These are phyloP conservation scores for Cyphellophora attinorum DNA, from an alignment of 2,329 filamentous ascomycete genomes.

Conservation along the genomic window DNA sequence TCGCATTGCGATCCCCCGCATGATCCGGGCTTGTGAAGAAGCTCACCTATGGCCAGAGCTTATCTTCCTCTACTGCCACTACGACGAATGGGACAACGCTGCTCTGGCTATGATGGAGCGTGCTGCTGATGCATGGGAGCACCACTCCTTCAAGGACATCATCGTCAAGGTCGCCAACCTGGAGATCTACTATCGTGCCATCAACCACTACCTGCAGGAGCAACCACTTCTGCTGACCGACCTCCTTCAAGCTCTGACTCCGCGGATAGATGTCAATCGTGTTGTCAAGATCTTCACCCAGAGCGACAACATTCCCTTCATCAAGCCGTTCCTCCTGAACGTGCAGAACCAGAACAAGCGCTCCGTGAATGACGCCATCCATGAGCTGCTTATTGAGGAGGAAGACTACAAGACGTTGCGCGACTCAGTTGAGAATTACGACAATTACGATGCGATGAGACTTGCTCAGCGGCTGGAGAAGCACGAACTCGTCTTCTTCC, in stretches of 20 bases:
- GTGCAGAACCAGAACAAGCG: slow-evolving; percentile 98
- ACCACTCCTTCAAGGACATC: slow-evolving; percentile 99
- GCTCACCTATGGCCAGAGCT: slow-evolving; percentile 95
- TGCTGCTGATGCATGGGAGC: slow-evolving; percentile 95
- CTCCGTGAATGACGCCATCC: slow-evolving; percentile 94
- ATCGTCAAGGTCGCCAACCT: slow-evolving; percentile 95
- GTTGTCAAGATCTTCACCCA: slow-evolving; percentile 99
- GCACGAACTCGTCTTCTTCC: slow-evolving; percentile 97
- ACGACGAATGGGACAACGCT: slow-evolving; percentile 96
- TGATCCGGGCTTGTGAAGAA: slow-evolving; percentile 87
- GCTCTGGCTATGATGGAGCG: slow-evolving; percentile 97
- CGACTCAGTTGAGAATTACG: slow-evolving; percentile 96
- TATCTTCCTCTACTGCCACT: slow-evolving; percentile 96
- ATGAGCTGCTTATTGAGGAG: slow-evolving; percentile 94
- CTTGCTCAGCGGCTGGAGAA: slow-evolving; percentile 88
- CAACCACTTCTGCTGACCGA: slow-evolving; percentile 95
- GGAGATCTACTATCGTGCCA: slow-evolving; percentile 95
- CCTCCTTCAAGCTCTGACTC: slow-evolving; percentile 79
- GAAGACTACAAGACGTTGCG: slow-evolving; percentile 98
- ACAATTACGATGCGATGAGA: slow-evolving; percentile 95
- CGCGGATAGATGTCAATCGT: slow-evolving; percentile 93
- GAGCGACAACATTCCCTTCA: slow-evolving; percentile 93
- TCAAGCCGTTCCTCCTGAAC: slow-evolving; percentile 96
- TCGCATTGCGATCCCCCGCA: slow-evolving; percentile 94
- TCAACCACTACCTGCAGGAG: slow-evolving; percentile 96